Conservation (phyloP, 2,329 filamentous ascomycete species). For the Verticillium nonalfalfae region DNA sequence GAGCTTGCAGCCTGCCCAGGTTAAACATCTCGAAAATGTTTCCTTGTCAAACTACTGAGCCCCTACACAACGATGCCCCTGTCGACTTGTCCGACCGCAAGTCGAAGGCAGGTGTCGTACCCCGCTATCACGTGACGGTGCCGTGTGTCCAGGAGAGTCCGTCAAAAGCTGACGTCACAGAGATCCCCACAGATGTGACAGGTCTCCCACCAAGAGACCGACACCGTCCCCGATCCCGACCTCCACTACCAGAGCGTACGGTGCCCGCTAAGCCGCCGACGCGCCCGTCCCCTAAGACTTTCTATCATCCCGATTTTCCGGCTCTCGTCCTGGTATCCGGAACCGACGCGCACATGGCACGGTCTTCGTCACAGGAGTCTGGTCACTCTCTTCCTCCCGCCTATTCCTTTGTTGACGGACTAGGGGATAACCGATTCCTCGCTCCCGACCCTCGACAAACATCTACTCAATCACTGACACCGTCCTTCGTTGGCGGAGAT, state of each 20-base stretch:
- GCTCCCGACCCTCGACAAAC: constrained; percentile 39
- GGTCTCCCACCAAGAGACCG: background rate
- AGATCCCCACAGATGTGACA: background rate
- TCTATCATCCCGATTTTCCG: background rate
- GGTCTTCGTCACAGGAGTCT: background rate
- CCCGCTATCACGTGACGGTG: background rate
- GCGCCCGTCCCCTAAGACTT: background rate
- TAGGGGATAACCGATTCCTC: background rate
- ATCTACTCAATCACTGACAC: constrained; percentile 30
- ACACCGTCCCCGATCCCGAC: background rate
- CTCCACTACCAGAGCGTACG: background rate
- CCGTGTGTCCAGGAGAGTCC: background rate
- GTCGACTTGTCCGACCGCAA: background rate
- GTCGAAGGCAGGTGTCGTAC: background rate
- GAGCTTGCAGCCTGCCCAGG: background rate
- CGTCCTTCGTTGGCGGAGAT: constrained; percentile 16
- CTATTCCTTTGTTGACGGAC: background rate
- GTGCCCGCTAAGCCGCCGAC: background rate
- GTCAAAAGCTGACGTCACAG: background rate
- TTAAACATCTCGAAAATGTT: background rate
- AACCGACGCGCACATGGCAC: background rate
- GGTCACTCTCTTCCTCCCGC: background rate
- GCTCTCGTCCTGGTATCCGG: background rate
- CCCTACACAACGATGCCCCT: background rate
- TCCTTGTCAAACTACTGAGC: background rate